Evolutionary conservation across 1,139 yeast genomes (phyloP).

Genomic region (Pneumocystis jirovecii): DNA sequence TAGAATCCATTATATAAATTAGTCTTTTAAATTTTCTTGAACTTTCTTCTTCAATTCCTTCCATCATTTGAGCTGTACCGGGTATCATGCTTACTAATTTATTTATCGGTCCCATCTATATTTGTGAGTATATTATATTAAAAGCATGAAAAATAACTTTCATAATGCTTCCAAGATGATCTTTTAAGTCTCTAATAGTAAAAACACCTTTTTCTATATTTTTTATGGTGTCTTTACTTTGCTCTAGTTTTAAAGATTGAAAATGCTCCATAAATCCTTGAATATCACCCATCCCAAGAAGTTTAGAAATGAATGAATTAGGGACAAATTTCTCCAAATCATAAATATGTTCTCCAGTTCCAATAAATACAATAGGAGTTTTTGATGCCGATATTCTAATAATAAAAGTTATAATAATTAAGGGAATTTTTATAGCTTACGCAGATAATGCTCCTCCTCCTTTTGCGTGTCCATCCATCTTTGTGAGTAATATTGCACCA

Average conservation of each 20-base stretch:
- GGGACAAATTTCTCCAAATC: slow-evolving; percentile 91
- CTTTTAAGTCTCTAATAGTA: slow-evolving; percentile 79
- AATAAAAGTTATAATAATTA: neutral
- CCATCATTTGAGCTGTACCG: slow-evolving; percentile 67
- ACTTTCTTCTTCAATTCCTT: slow-evolving; percentile 70
- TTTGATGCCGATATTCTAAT: slow-evolving; percentile 71
- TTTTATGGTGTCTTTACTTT: slow-evolving; percentile 70
- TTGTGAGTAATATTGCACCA: slow-evolving; percentile 88
- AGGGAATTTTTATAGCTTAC: neutral
- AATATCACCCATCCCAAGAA: slow-evolving; percentile 89
- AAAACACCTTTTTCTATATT: slow-evolving; percentile 91
- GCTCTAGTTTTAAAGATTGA: slow-evolving; percentile 74
- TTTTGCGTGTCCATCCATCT: slow-evolving; percentile 97
- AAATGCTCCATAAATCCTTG: slow-evolving; percentile 92
- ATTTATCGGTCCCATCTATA: slow-evolving; percentile 72
- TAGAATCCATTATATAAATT: slow-evolving; percentile 89
- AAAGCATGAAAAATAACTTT: slow-evolving; percentile 26
- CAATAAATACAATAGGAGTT: slow-evolving; percentile 92
- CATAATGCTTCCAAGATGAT: slow-evolving; percentile 87
- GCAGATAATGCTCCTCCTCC: slow-evolving; percentile 99
- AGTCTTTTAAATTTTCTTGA: slow-evolving; percentile 66
- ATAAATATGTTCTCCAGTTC: slow-evolving; percentile 94
- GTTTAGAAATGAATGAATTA: slow-evolving; percentile 69
- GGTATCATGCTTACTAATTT: slow-evolving; percentile 95
- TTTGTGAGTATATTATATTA: neutral